These are phyloP conservation scores for Gnomoniopsis sp. DNA, from an alignment of 2,329 filamentous ascomycete genomes.

Conservation along the genomic window DNA sequence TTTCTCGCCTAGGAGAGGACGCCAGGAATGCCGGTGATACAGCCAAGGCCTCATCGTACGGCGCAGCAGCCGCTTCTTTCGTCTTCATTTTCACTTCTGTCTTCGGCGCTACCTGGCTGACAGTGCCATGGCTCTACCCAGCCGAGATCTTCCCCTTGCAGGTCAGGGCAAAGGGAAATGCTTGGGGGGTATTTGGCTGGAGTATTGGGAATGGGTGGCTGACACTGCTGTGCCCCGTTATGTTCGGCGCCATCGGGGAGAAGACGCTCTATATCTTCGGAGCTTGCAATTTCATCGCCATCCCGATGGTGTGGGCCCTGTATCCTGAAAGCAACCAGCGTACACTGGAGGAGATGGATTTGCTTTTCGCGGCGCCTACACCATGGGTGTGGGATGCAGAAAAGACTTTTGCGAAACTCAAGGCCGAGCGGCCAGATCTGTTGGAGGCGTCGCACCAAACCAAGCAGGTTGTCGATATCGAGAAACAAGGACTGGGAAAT, in stretches of 20 bases:
- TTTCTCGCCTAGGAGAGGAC: slow-evolving; percentile 42
- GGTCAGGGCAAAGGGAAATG: slow-evolving; percentile 70
- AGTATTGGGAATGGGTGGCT: slow-evolving; percentile 59
- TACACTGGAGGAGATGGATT: slow-evolving; percentile 72
- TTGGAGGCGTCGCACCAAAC: slow-evolving; percentile 5
- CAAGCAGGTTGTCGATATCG: neutral
- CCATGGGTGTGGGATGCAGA: slow-evolving; percentile 21
- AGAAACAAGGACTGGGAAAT: slow-evolving; percentile 25
- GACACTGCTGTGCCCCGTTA: slow-evolving; percentile 51
- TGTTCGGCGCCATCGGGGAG: slow-evolving; percentile 61
- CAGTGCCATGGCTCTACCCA: slow-evolving; percentile 60
- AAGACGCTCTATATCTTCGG: slow-evolving; percentile 75
- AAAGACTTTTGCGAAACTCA: slow-evolving; percentile 20
- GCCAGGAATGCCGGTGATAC: slow-evolving; percentile 43
- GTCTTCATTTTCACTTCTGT: slow-evolving; percentile 66
- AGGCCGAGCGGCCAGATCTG: slow-evolving; percentile 20
- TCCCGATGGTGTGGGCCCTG: slow-evolving; percentile 69
- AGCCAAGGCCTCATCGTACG: slow-evolving; percentile 47
- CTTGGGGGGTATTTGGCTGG: slow-evolving; percentile 75
- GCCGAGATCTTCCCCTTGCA: slow-evolving; percentile 72
- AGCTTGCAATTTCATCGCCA: slow-evolving; percentile 60
- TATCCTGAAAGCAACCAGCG: slow-evolving; percentile 74
- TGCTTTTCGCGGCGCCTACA: slow-evolving; percentile 58
- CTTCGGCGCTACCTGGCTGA: slow-evolving; percentile 63
- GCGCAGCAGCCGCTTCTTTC: slow-evolving; percentile 65